These are phyloP conservation scores for Akanthomyces dipterigenus DNA, from an alignment of 2,329 filamentous ascomycete species.

Conservation along the genomic window DNA sequence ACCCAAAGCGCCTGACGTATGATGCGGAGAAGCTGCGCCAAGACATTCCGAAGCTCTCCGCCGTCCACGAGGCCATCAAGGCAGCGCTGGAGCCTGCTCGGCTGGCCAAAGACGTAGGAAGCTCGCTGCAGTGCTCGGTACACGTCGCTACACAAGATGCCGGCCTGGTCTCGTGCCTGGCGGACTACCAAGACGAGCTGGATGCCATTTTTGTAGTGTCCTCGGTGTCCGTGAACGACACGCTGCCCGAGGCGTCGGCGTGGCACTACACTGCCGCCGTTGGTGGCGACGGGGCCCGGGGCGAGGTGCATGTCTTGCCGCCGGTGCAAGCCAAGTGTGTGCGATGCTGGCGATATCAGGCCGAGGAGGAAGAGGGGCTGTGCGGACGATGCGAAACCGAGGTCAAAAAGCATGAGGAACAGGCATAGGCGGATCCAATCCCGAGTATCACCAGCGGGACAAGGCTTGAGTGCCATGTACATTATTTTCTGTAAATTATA, in stretches of 20 bases:
- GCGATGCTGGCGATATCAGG: constrained; percentile 82
- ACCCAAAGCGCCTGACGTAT: constrained; percentile 30
- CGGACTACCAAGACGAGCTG: constrained; percentile 44
- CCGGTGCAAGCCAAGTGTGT: constrained; percentile 63
- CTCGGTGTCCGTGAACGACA: constrained; percentile 43
- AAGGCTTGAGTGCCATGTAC: background rate
- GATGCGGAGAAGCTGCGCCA: constrained; percentile 33
- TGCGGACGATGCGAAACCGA: constrained; percentile 69
- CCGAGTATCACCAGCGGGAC: background rate
- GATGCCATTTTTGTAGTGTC: constrained; percentile 65
- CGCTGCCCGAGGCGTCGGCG: constrained; percentile 21
- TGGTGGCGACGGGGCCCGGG: constrained; percentile 30
- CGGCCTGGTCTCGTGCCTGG: constrained; percentile 27
- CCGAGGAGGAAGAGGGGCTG: constrained; percentile 56
- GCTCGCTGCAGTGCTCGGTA: constrained; percentile 72
- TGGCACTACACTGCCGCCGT: constrained; percentile 40
- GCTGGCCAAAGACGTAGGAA: constrained; percentile 64
- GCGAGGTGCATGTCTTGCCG: constrained; percentile 39
- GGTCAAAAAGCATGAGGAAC: constrained; percentile 29
- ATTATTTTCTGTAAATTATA: background rate
- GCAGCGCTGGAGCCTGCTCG: constrained; percentile 67
- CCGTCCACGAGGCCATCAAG: constrained; percentile 63
- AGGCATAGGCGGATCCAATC: background rate
- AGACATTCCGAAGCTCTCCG: constrained; percentile 42
- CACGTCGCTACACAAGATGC: constrained; percentile 41